Evolutionary conservation across 1,284 basidiomycete species (phyloP).

Genomic region (Cerrena zonata): DNA sequence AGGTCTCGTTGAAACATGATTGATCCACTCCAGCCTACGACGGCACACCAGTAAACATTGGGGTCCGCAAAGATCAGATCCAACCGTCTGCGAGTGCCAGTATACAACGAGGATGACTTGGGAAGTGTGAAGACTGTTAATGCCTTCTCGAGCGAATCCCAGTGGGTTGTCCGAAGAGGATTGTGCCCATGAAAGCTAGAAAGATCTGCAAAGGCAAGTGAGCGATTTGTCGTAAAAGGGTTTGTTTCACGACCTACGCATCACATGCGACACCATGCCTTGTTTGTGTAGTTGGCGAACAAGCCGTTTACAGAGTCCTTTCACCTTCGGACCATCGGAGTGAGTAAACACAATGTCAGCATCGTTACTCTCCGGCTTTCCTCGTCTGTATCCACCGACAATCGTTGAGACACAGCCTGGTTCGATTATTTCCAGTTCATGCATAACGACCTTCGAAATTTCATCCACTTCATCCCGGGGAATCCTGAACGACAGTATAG

Average conservation of each 20-base stretch:
- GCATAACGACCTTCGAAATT: constrained; percentile 52
- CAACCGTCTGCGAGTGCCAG: constrained; percentile 50
- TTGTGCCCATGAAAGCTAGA: constrained; percentile 53
- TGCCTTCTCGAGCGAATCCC: constrained; percentile 68
- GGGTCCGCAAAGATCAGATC: constrained; percentile 71
- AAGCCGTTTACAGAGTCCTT: constrained; percentile 45
- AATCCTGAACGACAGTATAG: constrained; percentile 38
- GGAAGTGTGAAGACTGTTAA: constrained; percentile 65
- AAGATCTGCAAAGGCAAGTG: constrained; percentile 34
- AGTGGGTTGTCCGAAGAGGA: constrained; percentile 46
- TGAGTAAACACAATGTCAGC: constrained; percentile 78
- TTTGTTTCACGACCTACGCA: constrained; percentile 43
- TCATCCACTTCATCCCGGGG: constrained; percentile 63
- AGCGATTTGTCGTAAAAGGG: neutral
- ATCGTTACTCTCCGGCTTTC: constrained; percentile 68
- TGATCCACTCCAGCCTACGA: constrained; percentile 64
- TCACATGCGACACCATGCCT: constrained; percentile 60
- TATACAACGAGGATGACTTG: constrained; percentile 20
- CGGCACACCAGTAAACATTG: constrained; percentile 69
- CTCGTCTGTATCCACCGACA: constrained; percentile 72
- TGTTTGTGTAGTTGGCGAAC: constrained; percentile 47
- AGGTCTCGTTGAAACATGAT: neutral
- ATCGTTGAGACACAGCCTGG: constrained; percentile 61
- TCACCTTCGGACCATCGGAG: constrained; percentile 41
- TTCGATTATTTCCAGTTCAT: constrained; percentile 50